A percentile compares a stretch with the other conserved stretches of the same genome.
phyloP scores from a whole-genome alignment of 2,329 filamentous ascomycete species.

The Paramyrothecium sp. region DNA sequence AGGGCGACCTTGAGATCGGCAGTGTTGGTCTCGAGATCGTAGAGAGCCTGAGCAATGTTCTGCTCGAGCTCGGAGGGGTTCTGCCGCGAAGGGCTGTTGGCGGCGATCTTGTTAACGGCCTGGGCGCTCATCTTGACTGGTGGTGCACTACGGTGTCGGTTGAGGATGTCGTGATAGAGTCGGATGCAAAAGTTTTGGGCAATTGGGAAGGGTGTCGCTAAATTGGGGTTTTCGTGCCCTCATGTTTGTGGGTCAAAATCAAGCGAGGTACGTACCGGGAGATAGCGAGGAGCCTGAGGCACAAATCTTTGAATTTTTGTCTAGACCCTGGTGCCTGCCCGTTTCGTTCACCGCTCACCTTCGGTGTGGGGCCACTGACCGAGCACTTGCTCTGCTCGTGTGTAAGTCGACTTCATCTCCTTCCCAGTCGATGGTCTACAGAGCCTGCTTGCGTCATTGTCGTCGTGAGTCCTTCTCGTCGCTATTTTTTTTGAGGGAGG shows the following conservation, averaged over 20 bases:
- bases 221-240: constrained; percentile 42
- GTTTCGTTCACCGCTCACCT: background rate
- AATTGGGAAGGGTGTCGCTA: constrained; percentile 29
- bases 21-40: constrained; percentile 99
- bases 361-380: too few relatives aligned
- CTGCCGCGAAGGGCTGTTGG: constrained; percentile 93
- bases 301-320: background rate
- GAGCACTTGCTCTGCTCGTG: too few relatives aligned
- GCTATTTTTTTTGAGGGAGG: too few relatives aligned
- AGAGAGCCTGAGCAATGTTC: constrained; percentile 94
- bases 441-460: too few relatives aligned
- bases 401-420: too few relatives aligned
- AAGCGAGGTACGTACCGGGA: background rate
- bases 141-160: constrained; percentile 31
- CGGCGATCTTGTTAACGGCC: constrained; percentile 96
- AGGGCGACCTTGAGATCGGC: constrained; percentile 95
- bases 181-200: constrained; percentile 26
- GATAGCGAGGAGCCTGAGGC: background rate
- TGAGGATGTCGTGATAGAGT: constrained; percentile 23
- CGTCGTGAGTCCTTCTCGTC: too few relatives aligned
- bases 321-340: background rate
- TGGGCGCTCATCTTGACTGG: constrained; percentile 61
- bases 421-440: too few relatives aligned
- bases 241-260: constrained; percentile 10
- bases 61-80: constrained; percentile 97